These are phyloP conservation scores for Schwanniomyces occidentalis DNA, from an alignment of 805 yeast species.

Conservation along the genomic window DNA sequence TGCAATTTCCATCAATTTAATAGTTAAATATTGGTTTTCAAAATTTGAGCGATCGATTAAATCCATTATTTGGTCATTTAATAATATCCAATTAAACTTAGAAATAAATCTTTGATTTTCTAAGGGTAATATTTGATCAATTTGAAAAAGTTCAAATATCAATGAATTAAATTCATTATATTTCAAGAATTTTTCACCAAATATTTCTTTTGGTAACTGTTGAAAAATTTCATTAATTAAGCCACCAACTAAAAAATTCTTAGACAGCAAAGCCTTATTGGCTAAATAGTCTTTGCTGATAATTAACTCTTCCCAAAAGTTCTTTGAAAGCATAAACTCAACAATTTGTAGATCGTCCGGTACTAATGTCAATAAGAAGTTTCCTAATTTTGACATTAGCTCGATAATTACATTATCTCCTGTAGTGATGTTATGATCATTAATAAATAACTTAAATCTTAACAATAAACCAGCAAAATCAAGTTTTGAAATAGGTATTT, in stretches of 20 bases:
- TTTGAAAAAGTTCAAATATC: slow-evolving; percentile 10
- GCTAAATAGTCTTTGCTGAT: neutral
- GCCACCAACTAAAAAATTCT: slow-evolving; percentile 22
- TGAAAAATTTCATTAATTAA: slow-evolving; percentile 36
- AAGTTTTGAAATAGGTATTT: slow-evolving; percentile 44
- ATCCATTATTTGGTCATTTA: slow-evolving; percentile 18
- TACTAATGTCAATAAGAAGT: slow-evolving; percentile 19
- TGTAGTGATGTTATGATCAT: slow-evolving; percentile 21
- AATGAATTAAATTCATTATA: slow-evolving; percentile 11
- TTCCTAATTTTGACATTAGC: slow-evolving; percentile 47
- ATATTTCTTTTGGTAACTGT: slow-evolving; percentile 20
- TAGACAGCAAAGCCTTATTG: neutral
- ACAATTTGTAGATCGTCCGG: slow-evolving; percentile 12
- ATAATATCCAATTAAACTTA: slow-evolving; percentile 27
- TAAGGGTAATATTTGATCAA: slow-evolving; percentile 1
- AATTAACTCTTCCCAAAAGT: slow-evolving; percentile 29
- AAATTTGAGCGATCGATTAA: slow-evolving; percentile 6
- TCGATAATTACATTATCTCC: slow-evolving; percentile 26
- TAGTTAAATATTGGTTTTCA: slow-evolving; percentile 2
- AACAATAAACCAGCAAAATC: slow-evolving; percentile 50
- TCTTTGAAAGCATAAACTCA: slow-evolving; percentile 17
- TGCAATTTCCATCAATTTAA: slow-evolving; percentile 1
- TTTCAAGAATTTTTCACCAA: slow-evolving; percentile 1
- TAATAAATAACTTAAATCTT: slow-evolving; percentile 34
- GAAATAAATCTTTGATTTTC: slow-evolving; percentile 17